A percentile compares a stretch with the other conserved stretches of the same genome.
Evolutionary conservation across 2,329 filamentous ascomycete species (phyloP).

Genomic region (Colletotrichum horii): DNA sequence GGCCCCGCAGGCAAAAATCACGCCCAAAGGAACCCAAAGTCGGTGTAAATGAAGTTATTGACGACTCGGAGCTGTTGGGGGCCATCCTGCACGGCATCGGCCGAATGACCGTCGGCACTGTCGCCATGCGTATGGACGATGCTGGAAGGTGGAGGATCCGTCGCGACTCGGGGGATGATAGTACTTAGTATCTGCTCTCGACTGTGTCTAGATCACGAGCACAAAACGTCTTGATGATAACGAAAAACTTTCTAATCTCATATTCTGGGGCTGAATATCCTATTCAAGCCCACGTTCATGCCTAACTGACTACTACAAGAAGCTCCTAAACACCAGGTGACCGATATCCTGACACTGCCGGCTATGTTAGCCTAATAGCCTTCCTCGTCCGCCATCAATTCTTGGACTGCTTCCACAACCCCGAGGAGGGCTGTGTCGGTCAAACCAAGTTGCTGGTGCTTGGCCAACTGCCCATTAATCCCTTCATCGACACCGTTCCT

Average conservation of each 20-base stretch:
- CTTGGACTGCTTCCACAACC: conserved; percentile 36
- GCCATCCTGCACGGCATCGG: conserved; percentile 41
- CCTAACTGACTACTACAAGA: background rate
- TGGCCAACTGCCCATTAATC: background rate
- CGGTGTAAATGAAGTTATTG: background rate
- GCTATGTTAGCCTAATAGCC: background rate
- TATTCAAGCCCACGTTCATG: background rate
- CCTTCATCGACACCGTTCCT: background rate
- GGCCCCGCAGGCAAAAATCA: background rate
- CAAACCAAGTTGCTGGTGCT: background rate
- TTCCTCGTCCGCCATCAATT: conserved; percentile 29
- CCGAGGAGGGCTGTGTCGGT: conserved; percentile 25
- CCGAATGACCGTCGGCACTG: conserved; percentile 29
- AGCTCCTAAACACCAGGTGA: background rate
- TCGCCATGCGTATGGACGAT: conserved; percentile 39
- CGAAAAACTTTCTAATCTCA: background rate
- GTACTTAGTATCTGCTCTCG: background rate
- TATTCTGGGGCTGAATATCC: background rate
- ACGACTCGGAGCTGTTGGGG: conserved; percentile 36
- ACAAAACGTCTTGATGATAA: background rate
- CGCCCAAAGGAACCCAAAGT: background rate
- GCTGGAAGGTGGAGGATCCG: conserved; percentile 46
- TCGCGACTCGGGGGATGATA: background rate
- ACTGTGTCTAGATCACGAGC: background rate
- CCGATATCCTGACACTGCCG: background rate